phyloP scores from a whole-genome alignment of 805 yeast genomes.

The Starmerella etchellsii region DNA sequence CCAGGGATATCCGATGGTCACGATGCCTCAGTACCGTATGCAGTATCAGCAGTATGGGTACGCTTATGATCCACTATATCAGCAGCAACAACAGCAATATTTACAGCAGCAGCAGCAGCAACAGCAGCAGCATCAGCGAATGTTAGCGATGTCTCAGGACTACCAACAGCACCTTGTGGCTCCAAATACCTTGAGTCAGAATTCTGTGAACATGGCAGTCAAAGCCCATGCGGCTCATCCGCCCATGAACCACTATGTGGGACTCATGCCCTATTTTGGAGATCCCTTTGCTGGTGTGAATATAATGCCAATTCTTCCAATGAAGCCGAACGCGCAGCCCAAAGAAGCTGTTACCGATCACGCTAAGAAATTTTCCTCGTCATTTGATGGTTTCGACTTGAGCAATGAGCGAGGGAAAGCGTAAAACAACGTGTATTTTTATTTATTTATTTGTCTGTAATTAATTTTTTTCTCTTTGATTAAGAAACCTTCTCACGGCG shows the following conservation, averaged over 20 bases:
- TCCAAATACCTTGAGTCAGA: too few species aligned
- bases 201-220: too few species aligned
- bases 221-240: too few species aligned
- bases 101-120: neutral
- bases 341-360: neutral
- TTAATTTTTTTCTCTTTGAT: too few species aligned
- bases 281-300: neutral
- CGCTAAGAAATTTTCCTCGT: neutral
- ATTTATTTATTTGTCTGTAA: constrained; percentile 5
- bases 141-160: too few species aligned
- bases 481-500: too few species aligned
- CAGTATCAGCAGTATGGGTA: neutral
- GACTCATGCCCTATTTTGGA: neutral
- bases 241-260: too few species aligned
- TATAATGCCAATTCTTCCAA: constrained; percentile 1
- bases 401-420: constrained; percentile 16
- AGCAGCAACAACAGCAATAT: neutral
- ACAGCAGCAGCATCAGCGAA: neutral
- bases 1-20: constrained; percentile 1
- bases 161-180: too few species aligned
- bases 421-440: neutral
- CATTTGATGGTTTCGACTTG: constrained; percentile 14
- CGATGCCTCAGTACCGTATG: neutral
- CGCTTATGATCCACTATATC: neutral
- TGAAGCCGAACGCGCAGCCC: too few species aligned